Conservation (phyloP, 1,284 basidiomycete species). For the Vanrija pseudolonga region DNA sequence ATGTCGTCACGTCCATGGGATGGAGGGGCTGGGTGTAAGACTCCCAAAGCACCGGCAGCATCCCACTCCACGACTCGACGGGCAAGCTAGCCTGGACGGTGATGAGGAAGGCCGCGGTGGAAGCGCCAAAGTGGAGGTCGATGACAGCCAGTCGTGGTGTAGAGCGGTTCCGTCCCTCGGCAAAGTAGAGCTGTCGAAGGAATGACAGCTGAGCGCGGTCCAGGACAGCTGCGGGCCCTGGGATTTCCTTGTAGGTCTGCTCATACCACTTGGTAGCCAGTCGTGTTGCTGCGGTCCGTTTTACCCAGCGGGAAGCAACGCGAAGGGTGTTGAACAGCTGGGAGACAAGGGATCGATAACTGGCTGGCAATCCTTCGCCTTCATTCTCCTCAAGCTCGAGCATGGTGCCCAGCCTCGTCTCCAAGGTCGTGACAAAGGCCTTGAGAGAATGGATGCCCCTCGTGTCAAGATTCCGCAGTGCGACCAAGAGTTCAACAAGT, state of each 20-base stretch:
- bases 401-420: slow-evolving; percentile 58
- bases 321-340: slow-evolving; percentile 26
- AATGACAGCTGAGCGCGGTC: not conserved
- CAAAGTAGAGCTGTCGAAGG: not conserved
- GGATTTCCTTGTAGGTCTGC: not conserved
- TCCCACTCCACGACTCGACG: slow-evolving; percentile 26
- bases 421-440: slow-evolving; percentile 58
- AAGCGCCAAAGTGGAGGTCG: not conserved
- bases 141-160: not conserved
- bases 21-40: slow-evolving; percentile 10
- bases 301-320: slow-evolving; percentile 9
- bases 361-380: slow-evolving; percentile 18
- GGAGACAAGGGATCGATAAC: slow-evolving; percentile 29
- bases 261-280: slow-evolving; percentile 12
- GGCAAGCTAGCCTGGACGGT: slow-evolving; percentile 26
- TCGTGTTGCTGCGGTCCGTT: slow-evolving; percentile 6
- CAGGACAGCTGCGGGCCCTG: not conserved
- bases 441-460: slow-evolving; percentile 8
- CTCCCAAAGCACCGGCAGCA: slow-evolving; percentile 34
- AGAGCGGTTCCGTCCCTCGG: not conserved
- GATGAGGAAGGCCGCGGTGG: slow-evolving; percentile 22
- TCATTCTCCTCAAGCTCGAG: slow-evolving; percentile 60
- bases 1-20: slow-evolving; percentile 15
- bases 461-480: slow-evolving; percentile 37
- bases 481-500: slow-evolving; percentile 61